Conservation (phyloP, 192 early-diverging fungal genomes). For the Borealophlyctis nickersoniae region DNA sequence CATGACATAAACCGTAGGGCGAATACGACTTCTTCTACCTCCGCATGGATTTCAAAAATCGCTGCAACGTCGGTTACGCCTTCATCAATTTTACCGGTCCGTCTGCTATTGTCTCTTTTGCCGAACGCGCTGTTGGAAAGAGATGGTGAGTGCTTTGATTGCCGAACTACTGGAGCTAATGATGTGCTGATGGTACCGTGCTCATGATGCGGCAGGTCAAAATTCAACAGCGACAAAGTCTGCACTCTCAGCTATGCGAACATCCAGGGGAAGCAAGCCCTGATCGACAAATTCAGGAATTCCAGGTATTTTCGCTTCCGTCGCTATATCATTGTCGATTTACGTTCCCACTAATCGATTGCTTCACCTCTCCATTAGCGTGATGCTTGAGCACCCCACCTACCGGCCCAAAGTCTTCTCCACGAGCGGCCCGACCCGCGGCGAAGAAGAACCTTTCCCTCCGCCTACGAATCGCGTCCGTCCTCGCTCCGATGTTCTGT, state of each 20-base stretch:
- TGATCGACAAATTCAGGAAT: conserved; percentile 79
- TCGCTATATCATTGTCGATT: neutral
- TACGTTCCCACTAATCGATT: neutral
- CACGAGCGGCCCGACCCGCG: conserved; percentile 52
- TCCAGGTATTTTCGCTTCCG: conserved; percentile 52
- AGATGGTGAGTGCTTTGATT: conserved; percentile 54
- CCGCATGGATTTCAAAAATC: conserved; percentile 84
- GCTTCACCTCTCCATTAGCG: conserved; percentile 30
- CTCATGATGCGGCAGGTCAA: conserved; percentile 36
- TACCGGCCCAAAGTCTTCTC: conserved; percentile 78
- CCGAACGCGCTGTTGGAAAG: conserved; percentile 65
- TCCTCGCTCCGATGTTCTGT: conserved; percentile 33
- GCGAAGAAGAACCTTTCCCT: conserved; percentile 66
- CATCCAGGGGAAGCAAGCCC: conserved; percentile 66
- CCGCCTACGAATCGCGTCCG: conserved; percentile 40
- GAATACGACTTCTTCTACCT: conserved; percentile 75
- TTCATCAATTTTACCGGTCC: conserved; percentile 62
- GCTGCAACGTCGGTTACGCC: conserved; percentile 79
- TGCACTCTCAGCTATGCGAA: conserved; percentile 75
- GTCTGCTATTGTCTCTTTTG: conserved; percentile 64
- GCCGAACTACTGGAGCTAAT: neutral
- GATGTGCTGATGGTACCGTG: neutral
- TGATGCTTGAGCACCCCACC: conserved; percentile 73
- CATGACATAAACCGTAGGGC: too few relatives aligned
- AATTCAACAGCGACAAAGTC: conserved; percentile 78